phyloP scores from a whole-genome alignment of 2,329 filamentous ascomycete genomes.

The Achaetomium macrosporum region DNA sequence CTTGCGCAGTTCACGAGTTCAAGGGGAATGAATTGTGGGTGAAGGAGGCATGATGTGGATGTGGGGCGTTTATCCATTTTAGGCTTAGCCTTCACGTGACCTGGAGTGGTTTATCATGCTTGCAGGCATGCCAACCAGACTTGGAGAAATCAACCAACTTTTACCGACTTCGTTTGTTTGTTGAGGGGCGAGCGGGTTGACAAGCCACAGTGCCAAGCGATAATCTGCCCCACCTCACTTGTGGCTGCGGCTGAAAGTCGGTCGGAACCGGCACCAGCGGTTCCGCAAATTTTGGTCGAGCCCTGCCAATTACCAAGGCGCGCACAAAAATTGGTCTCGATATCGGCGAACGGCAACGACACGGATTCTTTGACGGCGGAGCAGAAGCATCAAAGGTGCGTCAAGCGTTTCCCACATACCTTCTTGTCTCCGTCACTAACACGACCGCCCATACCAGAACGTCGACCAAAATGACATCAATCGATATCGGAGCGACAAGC shows the following conservation, averaged over 20 bases:
- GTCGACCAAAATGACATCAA: conserved; percentile 65
- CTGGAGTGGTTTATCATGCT: too few relatives aligned
- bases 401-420: conserved; percentile 11
- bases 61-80: background rate
- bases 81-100: too few relatives aligned
- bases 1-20: too few relatives aligned
- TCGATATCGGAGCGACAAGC: conserved; percentile 72
- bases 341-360: conserved; percentile 27
- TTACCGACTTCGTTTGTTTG: too few relatives aligned
- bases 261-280: conserved; percentile 23
- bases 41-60: too few relatives aligned
- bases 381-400: conserved; percentile 27
- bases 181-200: background rate
- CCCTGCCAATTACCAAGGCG: conserved; percentile 27
- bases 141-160: too few relatives aligned
- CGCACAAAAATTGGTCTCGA: conserved; percentile 27
- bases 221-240: conserved; percentile 5
- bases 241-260: conserved; percentile 14
- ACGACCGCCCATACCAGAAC: conserved; percentile 45
- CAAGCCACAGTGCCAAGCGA: conserved; percentile 13
- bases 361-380: conserved; percentile 27
- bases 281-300: conserved; percentile 26
- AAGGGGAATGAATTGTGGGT: too few relatives aligned
- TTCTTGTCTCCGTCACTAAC: conserved; percentile 24
- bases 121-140: too few relatives aligned